Evolutionary conservation across 2,329 filamentous ascomycete species (phyloP).

Genomic region (Cylindrodendrum hubeiense): DNA sequence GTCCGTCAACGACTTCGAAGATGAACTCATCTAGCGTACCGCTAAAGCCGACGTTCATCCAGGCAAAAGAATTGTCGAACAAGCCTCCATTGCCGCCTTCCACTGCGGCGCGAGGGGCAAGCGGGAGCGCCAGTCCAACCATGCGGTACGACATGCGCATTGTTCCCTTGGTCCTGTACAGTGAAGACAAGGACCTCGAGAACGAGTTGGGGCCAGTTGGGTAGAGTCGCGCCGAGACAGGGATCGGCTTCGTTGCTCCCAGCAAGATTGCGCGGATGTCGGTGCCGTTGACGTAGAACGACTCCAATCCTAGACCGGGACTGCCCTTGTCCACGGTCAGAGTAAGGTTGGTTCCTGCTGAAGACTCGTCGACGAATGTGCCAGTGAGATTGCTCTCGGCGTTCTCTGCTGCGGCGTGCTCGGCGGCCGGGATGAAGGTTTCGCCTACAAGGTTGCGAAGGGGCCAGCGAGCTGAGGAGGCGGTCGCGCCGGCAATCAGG

Average conservation of each 20-base stretch:
- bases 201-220: constrained; percentile 23
- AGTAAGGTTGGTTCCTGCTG: constrained; percentile 31
- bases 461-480: constrained; percentile 29
- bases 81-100: constrained; percentile 29
- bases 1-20: constrained; percentile 26
- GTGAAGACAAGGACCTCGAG: constrained; percentile 20
- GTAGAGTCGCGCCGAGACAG: constrained; percentile 19
- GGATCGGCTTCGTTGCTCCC: neutral
- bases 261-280: neutral
- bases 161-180: constrained; percentile 25
- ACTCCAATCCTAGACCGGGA: constrained; percentile 24
- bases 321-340: constrained; percentile 28
- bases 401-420: constrained; percentile 35
- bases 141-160: constrained; percentile 16
- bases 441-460: constrained; percentile 33
- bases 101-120: constrained; percentile 6
- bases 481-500: constrained; percentile 39
- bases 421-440: constrained; percentile 35
- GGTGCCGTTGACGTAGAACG: constrained; percentile 6
- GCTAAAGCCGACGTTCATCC: constrained; percentile 18
- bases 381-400: constrained; percentile 32
- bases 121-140: neutral
- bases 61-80: constrained; percentile 26
- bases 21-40: constrained; percentile 24
- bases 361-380: constrained; percentile 24